Base-by-base conservation (phyloP, 2,329 filamentous ascomycete genomes). In the Fusarium sp. region DNA sequence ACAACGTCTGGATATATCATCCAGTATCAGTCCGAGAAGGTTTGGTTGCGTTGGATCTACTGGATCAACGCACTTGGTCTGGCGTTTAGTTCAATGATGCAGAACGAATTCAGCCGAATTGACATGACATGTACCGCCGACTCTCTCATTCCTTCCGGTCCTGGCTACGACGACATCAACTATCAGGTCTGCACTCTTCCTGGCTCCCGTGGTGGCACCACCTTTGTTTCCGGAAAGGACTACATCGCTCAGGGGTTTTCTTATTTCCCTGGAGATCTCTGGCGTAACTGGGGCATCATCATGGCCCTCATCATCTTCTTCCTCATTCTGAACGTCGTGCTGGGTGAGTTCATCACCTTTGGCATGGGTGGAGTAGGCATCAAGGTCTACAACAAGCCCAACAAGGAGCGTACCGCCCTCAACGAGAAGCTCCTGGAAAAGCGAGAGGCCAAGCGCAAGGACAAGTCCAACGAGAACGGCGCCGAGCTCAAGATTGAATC, bases 221-320 rank as follows among this genome's bases (percentile, higher is more conserved):
- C 86, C 2, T 79, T 85, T 11, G 89, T 97, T 0, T 86, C 87
- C 1, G 95, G 94, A 5, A 83, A 84, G 0, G 88, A 86, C 16
- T 97, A 97, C 79, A 89, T 97, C 69, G 85, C 87, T 0, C 82
- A 90, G 24, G 90, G 87, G 0, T 97, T 93, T 80, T 87, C 88
- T 0, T 97, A 95, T 83, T 80, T 85, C 14, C 87, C 88, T 0
- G 83, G 84, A 1, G 89, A 96, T 60, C 85, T 96, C 1, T 97
- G 94, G 94, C 88, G 94, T 46, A 95, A 96, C 81, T 94, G 93
- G 80, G 94, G 93, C 1, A 96, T 98, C 71, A 91, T 97, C 69
- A 80, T 95, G 12, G 91, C 87, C 2, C 88, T 97, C 70, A 94
- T 97, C 62, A 82, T 92, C 44, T 90, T 91, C 68, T 97, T 97